phyloP scores from a whole-genome alignment of 148 eudicot species.

The Chenopodium album region DNA sequence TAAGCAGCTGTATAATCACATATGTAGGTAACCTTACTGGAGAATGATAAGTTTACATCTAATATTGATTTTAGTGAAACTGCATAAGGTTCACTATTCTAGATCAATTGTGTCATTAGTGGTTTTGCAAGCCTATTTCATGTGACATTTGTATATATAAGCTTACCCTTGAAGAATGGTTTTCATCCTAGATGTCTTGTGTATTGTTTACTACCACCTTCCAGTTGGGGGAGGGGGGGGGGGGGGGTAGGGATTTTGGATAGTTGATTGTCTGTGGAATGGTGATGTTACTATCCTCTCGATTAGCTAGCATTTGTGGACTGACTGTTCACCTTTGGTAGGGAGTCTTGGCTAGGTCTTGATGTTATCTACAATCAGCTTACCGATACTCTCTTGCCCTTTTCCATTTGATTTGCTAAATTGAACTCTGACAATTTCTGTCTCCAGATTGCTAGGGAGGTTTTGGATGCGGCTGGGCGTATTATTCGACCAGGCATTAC shows the following conservation, averaged over 20 bases:
- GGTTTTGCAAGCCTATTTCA: background rate
- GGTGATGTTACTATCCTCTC: background rate
- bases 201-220: background rate
- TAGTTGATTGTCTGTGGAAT: background rate
- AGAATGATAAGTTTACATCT: too few relatives aligned
- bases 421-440: constrained; percentile 6
- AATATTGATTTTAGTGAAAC: background rate
- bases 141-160: background rate
- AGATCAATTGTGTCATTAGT: background rate
- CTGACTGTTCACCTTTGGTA: background rate
- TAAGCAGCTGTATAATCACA: background rate
- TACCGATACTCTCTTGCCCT: constrained; percentile 3
- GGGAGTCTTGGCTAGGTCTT: background rate
- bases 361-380: constrained; percentile 1
- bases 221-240: too few relatives aligned
- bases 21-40: background rate
- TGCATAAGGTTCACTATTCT: background rate
- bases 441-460: constrained; percentile 81
- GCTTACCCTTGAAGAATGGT: background rate
- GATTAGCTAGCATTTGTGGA: background rate
- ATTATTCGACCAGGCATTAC: constrained; percentile 86
- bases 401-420: constrained; percentile 11
- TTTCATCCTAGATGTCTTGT: background rate
- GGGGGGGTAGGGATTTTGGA: background rate
- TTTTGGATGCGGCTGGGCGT: constrained; percentile 97